Evolutionary conservation across 2,329 filamentous ascomycete species (phyloP).

Genomic region (Hypocrella siamensis): DNA sequence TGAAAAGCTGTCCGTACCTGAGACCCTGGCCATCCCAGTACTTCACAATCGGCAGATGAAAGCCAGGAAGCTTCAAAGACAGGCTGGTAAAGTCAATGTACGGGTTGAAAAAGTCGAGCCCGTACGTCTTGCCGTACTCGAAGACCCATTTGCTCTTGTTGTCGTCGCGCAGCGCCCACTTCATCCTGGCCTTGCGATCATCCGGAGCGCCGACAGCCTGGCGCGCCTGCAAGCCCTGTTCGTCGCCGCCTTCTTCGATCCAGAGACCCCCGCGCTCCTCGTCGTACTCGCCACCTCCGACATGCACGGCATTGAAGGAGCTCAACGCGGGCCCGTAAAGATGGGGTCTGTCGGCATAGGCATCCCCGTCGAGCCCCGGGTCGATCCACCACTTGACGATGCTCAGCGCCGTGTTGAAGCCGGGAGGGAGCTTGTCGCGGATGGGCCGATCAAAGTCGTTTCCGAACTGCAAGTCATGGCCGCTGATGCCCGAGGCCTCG

Average conservation of each 20-base stretch:
- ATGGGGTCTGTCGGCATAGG: constrained; percentile 73
- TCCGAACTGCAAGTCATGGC: constrained; percentile 69
- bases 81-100: constrained; percentile 76
- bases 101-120: constrained; percentile 68
- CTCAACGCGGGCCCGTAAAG: constrained; percentile 71
- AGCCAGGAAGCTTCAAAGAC: constrained; percentile 54
- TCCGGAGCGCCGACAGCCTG: constrained; percentile 32
- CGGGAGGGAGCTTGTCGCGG: constrained; percentile 68
- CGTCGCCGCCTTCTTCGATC: constrained; percentile 52
- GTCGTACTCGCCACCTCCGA: constrained; percentile 39
- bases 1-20: constrained; percentile 34
- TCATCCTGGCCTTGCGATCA: constrained; percentile 36
- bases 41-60: constrained; percentile 55
- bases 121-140: constrained; percentile 35
- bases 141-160: constrained; percentile 39
- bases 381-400: constrained; percentile 87
- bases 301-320: constrained; percentile 61
- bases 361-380: constrained; percentile 78
- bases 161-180: constrained; percentile 36
- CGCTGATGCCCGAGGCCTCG: constrained; percentile 38
- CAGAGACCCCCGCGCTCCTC: constrained; percentile 33
- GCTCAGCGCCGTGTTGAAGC: constrained; percentile 70
- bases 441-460: constrained; percentile 94
- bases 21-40: constrained; percentile 71
- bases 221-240: constrained; percentile 32